Percentiles rank a stretch among this genome's conserved stretches.
phyloP scores from a whole-genome alignment of 306 rosid species.

The Lupinus albus region DNA sequence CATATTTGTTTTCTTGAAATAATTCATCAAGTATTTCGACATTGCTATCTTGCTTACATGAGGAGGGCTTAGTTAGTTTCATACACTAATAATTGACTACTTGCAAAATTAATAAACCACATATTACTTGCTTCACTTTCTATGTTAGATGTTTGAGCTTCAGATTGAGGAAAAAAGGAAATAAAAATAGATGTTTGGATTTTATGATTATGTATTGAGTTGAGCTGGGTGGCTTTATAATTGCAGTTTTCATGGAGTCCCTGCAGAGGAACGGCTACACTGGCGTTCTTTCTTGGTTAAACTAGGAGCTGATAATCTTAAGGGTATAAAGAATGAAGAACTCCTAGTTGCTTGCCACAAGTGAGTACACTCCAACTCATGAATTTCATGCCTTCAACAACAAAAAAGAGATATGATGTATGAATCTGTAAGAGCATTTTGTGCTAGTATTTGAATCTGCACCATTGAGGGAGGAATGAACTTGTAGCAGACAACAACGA shows the following conservation, averaged over 20 bases:
- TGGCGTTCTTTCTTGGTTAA: slow-evolving; percentile 96
- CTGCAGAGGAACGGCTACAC: slow-evolving; percentile 87
- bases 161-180: too few species aligned
- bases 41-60: too few species aligned
- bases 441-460: slow-evolving; percentile 2
- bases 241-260: slow-evolving; percentile 93
- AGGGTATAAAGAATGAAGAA: slow-evolving; percentile 88
- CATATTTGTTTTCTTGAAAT: neutral
- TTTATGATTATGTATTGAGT: slow-evolving; percentile 21
- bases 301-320: slow-evolving; percentile 94
- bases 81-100: too few species aligned
- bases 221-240: neutral
- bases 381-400: neutral
- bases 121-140: too few species aligned
- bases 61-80: too few species aligned
- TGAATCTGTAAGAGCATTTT: neutral
- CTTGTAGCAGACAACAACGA: neutral
- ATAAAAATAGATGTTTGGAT: neutral
- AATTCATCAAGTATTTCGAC: slow-evolving; percentile 6
- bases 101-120: too few species aligned
- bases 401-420: too few species aligned
- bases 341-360: slow-evolving; percentile 95
- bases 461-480: slow-evolving; percentile 1
- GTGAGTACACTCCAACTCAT: slow-evolving; percentile 53
- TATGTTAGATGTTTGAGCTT: too few species aligned